Percentiles rank a stretch among this genome's conserved stretches.
These are phyloP conservation scores for Fragilaria radians DNA, from an alignment of 108 stramenopile genomes.

Conservation along the genomic window DNA sequence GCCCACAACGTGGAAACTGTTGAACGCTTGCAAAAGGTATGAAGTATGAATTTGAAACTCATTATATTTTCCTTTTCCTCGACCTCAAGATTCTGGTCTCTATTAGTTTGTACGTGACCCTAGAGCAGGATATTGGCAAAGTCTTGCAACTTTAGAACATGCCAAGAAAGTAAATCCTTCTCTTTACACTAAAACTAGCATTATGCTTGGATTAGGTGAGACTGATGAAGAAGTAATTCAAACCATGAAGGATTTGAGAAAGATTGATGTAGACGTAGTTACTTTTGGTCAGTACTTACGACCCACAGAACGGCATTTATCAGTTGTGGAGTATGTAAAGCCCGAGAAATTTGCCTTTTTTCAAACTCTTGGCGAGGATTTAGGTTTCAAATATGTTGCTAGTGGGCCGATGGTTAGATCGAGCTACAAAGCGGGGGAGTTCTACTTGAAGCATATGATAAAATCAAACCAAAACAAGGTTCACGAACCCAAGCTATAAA, in stretches of 20 bases:
- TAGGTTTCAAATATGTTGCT: slow-evolving; percentile 98
- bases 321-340: slow-evolving; percentile 93
- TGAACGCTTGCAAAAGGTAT: slow-evolving; percentile 78
- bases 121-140: slow-evolving; percentile 91
- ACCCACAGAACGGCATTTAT: slow-evolving; percentile 92
- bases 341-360: slow-evolving; percentile 92
- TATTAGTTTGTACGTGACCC: slow-evolving; percentile 76
- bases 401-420: slow-evolving; percentile 96
- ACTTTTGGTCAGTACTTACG: slow-evolving; percentile 98
- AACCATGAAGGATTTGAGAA: slow-evolving; percentile 93
- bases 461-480: slow-evolving; percentile 66
- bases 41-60: not conserved
- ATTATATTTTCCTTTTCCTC: not conserved
- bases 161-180: slow-evolving; percentile 77
- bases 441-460: slow-evolving; percentile 91
- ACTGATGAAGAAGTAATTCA: slow-evolving; percentile 92
- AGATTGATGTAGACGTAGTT: slow-evolving; percentile 90
- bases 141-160: slow-evolving; percentile 75
- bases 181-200: slow-evolving; percentile 90
- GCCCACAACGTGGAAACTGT: slow-evolving; percentile 99
- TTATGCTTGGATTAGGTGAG: slow-evolving; percentile 99
- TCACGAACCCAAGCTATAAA: no score
- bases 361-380: slow-evolving; percentile 65
- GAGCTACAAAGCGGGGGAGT: slow-evolving; percentile 96
- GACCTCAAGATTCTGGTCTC: slow-evolving; percentile 4